A percentile compares a stretch with the other conserved stretches of the same genome.
phyloP scores from a whole-genome alignment of 164 flowering plant genomes.

The Macadamia integrifolia region DNA sequence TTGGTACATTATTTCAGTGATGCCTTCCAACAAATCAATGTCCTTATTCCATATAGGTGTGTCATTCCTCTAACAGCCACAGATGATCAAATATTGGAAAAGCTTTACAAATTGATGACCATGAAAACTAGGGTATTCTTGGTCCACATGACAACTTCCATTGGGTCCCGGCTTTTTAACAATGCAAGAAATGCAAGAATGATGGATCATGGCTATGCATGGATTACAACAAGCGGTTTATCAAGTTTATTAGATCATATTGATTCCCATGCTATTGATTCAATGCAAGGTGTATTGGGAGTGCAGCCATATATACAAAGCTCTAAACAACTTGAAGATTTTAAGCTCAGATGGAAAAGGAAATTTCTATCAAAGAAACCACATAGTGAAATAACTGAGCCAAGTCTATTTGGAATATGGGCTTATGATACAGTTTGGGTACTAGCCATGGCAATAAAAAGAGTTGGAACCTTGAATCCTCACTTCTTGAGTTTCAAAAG shows the following conservation, averaged over 20 bases:
- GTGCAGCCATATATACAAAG: conserved; percentile 14
- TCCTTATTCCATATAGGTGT: no score
- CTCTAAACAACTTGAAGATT: conserved; percentile 9
- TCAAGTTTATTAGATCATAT: conserved; percentile 8
- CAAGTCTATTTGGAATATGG: conserved; percentile 33
- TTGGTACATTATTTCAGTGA: no score
- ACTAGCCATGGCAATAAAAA: conserved; percentile 37
- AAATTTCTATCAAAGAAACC: conserved; percentile 4
- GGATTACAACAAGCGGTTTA: conserved; percentile 22
- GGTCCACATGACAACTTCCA: conserved; percentile 18
- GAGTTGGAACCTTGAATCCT: conserved; percentile 6
- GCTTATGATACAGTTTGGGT: conserved; percentile 43
- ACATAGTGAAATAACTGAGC: background rate
- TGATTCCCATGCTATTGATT: conserved; percentile 11
- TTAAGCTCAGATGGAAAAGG: conserved; percentile 15
- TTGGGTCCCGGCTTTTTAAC: conserved; percentile 8
- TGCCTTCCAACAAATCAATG: no score
- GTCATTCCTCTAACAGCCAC: conserved; percentile 8
- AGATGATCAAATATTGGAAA: conserved; percentile 9
- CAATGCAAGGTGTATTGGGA: conserved; percentile 32
- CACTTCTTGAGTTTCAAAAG: conserved; percentile 1
- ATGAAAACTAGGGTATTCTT: conserved; percentile 24
- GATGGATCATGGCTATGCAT: conserved; percentile 22
- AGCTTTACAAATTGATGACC: conserved; percentile 12
- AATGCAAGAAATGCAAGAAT: conserved; percentile 13